Evolutionary conservation across 352 stramenopile species (phyloP).

Genomic region (Pythium dissimile): DNA sequence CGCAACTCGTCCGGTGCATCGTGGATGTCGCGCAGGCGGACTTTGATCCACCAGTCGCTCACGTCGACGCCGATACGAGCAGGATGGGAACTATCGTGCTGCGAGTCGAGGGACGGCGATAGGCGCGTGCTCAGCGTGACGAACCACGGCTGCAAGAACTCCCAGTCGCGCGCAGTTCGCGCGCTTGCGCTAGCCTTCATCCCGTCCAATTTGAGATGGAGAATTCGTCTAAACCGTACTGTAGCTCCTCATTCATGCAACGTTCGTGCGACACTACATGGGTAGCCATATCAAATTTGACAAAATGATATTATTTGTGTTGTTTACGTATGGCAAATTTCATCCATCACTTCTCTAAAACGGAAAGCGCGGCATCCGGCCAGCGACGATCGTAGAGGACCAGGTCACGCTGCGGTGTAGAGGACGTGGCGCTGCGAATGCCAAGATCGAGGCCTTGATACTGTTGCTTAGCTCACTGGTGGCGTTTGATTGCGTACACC

Average conservation of each 20-base stretch:
- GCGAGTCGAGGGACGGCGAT: too few species aligned
- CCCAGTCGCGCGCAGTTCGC: background rate
- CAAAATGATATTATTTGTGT: too few species aligned
- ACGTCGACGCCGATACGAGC: background rate
- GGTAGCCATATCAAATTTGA: too few species aligned
- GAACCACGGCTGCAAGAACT: slow-evolving; percentile 5
- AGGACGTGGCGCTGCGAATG: background rate
- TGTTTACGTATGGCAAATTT: too few species aligned
- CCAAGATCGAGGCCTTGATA: background rate
- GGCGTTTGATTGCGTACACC: background rate
- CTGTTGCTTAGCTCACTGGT: background rate
- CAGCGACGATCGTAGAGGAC: background rate
- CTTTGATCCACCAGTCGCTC: background rate
- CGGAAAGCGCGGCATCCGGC: background rate
- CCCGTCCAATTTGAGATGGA: background rate
- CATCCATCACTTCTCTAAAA: too few species aligned
- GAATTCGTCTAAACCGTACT: too few species aligned
- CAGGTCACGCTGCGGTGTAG: background rate
- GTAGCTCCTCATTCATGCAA: too few species aligned
- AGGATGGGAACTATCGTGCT: too few species aligned
- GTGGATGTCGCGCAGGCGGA: background rate
- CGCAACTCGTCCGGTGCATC: background rate
- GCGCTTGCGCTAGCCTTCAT: background rate
- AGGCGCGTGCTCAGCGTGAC: background rate
- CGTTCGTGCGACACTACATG: too few species aligned